These are phyloP conservation scores for Cyberlindnera saturnus DNA, from an alignment of 805 yeast species.

Conservation along the genomic window DNA sequence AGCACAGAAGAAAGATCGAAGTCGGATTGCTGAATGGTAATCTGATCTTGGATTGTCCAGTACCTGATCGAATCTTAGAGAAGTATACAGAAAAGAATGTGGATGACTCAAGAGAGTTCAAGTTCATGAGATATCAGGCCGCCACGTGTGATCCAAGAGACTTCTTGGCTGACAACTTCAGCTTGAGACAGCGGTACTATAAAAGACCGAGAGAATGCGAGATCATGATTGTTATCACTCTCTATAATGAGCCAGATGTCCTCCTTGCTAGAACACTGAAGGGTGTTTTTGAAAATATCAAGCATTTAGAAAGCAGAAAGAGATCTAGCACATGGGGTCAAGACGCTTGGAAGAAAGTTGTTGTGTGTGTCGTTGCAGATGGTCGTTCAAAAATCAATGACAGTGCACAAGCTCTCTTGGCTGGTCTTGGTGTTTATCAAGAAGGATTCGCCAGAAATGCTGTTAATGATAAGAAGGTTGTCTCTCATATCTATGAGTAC, in stretches of 20 bases:
- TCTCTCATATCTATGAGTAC: slow-evolving; percentile 88
- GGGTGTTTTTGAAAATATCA: slow-evolving; percentile 85
- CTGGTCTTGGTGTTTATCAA: slow-evolving; percentile 87
- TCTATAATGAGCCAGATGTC: slow-evolving; percentile 86
- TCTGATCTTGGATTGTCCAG: slow-evolving; percentile 83
- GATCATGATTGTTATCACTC: slow-evolving; percentile 76
- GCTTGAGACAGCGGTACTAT: slow-evolving; percentile 79
- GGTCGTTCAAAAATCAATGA: slow-evolving; percentile 84
- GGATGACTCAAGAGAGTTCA: slow-evolving; percentile 53
- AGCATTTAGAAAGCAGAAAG: slow-evolving; percentile 60
- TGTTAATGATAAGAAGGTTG: slow-evolving; percentile 76
- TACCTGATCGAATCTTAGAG: slow-evolving; percentile 57
- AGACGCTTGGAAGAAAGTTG: slow-evolving; percentile 92
- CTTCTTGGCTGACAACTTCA: slow-evolving; percentile 55
- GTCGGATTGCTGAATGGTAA: slow-evolving; percentile 52
- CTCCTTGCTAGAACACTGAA: slow-evolving; percentile 78
- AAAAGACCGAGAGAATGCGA: slow-evolving; percentile 78
- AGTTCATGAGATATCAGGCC: slow-evolving; percentile 89
- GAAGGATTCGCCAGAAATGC: slow-evolving; percentile 93
- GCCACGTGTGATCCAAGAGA: slow-evolving; percentile 87
- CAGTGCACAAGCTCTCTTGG: slow-evolving; percentile 70
- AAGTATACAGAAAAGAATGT: slow-evolving; percentile 40
- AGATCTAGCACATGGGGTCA: slow-evolving; percentile 85
- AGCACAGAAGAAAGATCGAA: slow-evolving; percentile 33
- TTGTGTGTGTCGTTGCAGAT: slow-evolving; percentile 84